Percentiles rank a stretch among this genome's conserved stretches.
phyloP scores from a whole-genome alignment of 2,329 filamentous ascomycete species.

The Sporothrix brunneoviolacea region DNA sequence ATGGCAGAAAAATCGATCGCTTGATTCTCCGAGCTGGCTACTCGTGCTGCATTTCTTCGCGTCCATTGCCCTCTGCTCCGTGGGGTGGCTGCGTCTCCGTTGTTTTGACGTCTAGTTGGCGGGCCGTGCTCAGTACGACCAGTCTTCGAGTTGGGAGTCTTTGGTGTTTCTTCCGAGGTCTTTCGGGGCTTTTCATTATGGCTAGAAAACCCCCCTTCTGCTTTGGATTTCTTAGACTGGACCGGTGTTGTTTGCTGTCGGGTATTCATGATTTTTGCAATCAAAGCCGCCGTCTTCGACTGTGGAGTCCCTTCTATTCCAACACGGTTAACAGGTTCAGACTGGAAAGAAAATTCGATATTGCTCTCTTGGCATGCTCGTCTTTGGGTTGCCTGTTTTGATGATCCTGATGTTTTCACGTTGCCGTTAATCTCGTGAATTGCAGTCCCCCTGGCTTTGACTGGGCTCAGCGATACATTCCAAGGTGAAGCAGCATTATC shows the following conservation, averaged over 20 bases:
- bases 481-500: not conserved
- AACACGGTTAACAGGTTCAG: conserved; percentile 3
- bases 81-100: not conserved
- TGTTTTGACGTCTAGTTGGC: not conserved
- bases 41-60: not conserved
- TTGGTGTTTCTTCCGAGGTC: not conserved
- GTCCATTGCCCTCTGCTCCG: not conserved
- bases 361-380: not conserved
- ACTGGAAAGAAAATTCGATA: not conserved
- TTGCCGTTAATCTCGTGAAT: not conserved
- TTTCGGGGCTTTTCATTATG: not conserved
- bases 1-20: not conserved
- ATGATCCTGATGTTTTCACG: not conserved
- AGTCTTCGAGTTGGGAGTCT: not conserved
- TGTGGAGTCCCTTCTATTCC: conserved; percentile 6
- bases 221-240: not conserved
- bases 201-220: not conserved
- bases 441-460: not conserved
- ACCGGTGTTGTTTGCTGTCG: not conserved
- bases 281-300: conserved; percentile 16
- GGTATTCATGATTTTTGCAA: conserved; percentile 16
- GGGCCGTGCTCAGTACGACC: no score
- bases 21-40: not conserved
- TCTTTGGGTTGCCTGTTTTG: not conserved
- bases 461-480: conserved; percentile 3